phyloP scores from a whole-genome alignment of 2,329 filamentous ascomycete genomes.

The Exserohilum turcica region DNA sequence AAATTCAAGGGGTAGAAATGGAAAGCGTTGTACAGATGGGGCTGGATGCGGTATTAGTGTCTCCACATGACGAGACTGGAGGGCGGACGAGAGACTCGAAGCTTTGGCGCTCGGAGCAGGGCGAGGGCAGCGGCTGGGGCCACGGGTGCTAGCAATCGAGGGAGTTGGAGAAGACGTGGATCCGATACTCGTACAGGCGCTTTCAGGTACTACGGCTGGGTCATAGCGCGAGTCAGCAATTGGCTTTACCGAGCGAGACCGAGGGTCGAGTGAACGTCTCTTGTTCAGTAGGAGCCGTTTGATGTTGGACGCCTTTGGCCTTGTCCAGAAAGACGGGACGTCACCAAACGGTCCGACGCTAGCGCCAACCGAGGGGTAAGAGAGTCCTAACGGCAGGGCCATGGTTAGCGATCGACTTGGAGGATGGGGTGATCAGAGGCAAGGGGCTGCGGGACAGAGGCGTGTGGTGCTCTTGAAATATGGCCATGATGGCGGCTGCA shows the following conservation, averaged over 20 bases:
- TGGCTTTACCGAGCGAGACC: constrained; percentile 34
- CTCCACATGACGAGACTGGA: constrained; percentile 55
- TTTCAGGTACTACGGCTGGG: constrained; percentile 42
- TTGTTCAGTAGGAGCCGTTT: constrained; percentile 36
- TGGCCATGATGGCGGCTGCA: constrained; percentile 36
- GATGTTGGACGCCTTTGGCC: constrained; percentile 36
- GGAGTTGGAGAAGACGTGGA: constrained; percentile 42
- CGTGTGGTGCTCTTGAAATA: constrained; percentile 42
- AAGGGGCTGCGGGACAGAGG: constrained; percentile 31
- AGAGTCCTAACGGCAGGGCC: constrained; percentile 47
- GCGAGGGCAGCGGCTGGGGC: constrained; percentile 37
- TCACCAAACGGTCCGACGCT: constrained; percentile 44
- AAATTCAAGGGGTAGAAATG: constrained; percentile 41
- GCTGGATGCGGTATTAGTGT: constrained; percentile 55
- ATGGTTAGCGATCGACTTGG: constrained; percentile 43
- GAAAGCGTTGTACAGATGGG: constrained; percentile 48
- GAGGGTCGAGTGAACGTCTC: constrained; percentile 37
- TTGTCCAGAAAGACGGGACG: constrained; percentile 41
- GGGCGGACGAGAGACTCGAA: constrained; percentile 37
- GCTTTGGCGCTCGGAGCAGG: constrained; percentile 37
- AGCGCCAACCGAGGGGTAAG: constrained; percentile 43
- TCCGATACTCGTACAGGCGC: constrained; percentile 43
- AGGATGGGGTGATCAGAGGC: constrained; percentile 28
- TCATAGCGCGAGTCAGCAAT: constrained; percentile 53
- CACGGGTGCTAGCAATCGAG: constrained; percentile 36